Base-by-base conservation (phyloP, 139 green algal species). In the Chlorella sp. region DNA sequence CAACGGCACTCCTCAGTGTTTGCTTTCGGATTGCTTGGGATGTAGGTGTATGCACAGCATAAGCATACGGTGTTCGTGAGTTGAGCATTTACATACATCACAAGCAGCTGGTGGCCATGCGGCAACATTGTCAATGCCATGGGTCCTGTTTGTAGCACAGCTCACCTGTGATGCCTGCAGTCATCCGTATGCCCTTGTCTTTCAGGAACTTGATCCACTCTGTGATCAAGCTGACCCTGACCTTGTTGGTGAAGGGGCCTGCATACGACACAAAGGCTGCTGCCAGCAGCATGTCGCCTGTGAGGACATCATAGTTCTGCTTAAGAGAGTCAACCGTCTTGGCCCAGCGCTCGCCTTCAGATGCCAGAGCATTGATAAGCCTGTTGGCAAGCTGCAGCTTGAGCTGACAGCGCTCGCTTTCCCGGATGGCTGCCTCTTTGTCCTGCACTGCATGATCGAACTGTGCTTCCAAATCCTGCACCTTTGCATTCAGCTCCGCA, bases 101-200 rank as follows among this genome's bases (percentile, higher is more conserved):
- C n/a, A n/a, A n/a, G n/a, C n/a, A n/a, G n/a, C n/a, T n/a, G n/a
- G n/a, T n/a, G n/a, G n/a, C n/a, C n/a, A n/a, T n/a, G n/a, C n/a
- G n/a, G n/a, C n/a, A n/a, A n/a, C n/a, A n/a, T n/a, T n/a, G n/a
- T n/a, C n/a, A n/a, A n/a, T n/a, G n/a, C n/a, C n/a, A n/a, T n/a
- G n/a, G n/a, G n/a, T n/a, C n/a, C n/a, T n/a, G n/a, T n/a, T n/a
- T n/a, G n/a, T n/a, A n/a, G n/a, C n/a, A n/a, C n/a, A n/a, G n/a
- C n/a, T n/a, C n/a, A n/a, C n/a, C n/a, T n/a, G n/a, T 84, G 66
- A 93, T 87, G 72, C 87, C 88, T 55, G 89, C 79, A 22, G 89
- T 94, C 90, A 96, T 94, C 5, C 88, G 90, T 51, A 69, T 85
- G n/a, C n/a, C n/a, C n/a, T n/a, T n/a, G n/a, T n/a, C n/a, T n/a